These are phyloP conservation scores for Cryptosporidium sp. DNA, from an alignment of 169 alveolate genomes.

Conservation along the genomic window DNA sequence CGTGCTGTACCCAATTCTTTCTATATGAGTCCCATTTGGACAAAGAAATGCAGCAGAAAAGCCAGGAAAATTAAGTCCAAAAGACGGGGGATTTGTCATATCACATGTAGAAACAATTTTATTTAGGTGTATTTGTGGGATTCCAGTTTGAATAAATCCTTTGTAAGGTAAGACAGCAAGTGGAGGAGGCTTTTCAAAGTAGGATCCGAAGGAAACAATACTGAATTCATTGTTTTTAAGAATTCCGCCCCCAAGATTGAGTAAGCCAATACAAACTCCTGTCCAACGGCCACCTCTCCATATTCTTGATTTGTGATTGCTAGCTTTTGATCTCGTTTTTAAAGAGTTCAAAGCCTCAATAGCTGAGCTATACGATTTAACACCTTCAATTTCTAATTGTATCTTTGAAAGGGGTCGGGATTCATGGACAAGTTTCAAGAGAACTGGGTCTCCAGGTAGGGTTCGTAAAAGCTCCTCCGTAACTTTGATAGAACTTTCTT, in stretches of 20 bases:
- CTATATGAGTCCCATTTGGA: constrained; percentile 73
- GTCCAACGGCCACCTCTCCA: constrained; percentile 72
- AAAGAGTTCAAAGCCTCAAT: constrained; percentile 39
- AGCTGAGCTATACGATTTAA: constrained; percentile 40
- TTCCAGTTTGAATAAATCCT: constrained; percentile 64
- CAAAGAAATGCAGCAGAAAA: constrained; percentile 65
- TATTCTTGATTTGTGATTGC: constrained; percentile 19
- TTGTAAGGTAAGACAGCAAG: constrained; percentile 28
- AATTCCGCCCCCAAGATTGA: constrained; percentile 57
- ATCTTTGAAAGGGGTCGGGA: constrained; percentile 51
- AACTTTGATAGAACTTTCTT: constrained; percentile 25
- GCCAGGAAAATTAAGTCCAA: constrained; percentile 56
- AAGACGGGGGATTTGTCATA: constrained; percentile 41
- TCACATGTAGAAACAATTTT: constrained; percentile 63
- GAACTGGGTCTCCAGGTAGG: constrained; percentile 65
- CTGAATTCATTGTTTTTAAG: constrained; percentile 39
- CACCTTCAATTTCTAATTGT: constrained; percentile 23
- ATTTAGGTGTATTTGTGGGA: constrained; percentile 50
- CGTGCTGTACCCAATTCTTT: constrained; percentile 71
- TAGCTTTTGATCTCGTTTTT: background rate
- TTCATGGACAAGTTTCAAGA: constrained; percentile 54
- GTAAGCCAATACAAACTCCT: constrained; percentile 67
- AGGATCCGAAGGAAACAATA: constrained; percentile 61
- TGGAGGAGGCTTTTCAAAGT: constrained; percentile 68
- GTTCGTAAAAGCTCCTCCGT: constrained; percentile 55